Evolutionary conservation across 495 filamentous ascomycete genomes (phyloP).

Genomic region (Alectoria sarmentosa): DNA sequence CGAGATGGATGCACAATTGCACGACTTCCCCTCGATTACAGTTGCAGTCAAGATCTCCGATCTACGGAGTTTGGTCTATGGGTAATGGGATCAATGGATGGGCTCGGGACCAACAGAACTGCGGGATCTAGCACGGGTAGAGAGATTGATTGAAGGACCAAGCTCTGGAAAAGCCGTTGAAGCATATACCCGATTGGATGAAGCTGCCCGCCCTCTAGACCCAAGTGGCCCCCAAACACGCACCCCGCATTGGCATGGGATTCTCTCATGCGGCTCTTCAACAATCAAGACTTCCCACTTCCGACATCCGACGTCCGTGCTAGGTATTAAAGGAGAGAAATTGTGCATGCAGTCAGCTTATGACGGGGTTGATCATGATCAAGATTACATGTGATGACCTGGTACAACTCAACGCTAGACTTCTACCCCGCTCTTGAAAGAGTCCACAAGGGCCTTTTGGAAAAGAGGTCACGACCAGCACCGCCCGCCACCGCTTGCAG

Average conservation of each 20-base stretch:
- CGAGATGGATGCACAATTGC: no score
- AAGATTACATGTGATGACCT: neutral
- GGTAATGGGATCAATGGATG: no score
- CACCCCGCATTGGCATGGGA: neutral
- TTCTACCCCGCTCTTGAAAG: neutral
- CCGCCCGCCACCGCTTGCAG: neutral
- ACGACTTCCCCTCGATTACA: neutral
- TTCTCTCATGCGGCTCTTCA: neutral
- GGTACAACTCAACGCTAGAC: neutral
- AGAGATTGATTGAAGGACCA: neutral
- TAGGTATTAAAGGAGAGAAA: neutral
- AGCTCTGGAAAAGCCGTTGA: neutral
- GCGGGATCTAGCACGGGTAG: neutral
- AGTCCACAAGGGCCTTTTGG: neutral
- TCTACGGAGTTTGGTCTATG: neutral
- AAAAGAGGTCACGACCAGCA: neutral
- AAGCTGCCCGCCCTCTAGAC: neutral
- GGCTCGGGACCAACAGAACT: neutral
- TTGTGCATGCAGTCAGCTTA: constrained; percentile 1
- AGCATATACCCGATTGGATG: neutral
- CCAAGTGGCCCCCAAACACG: neutral
- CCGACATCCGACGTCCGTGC: neutral
- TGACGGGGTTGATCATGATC: neutral
- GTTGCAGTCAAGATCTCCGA: neutral
- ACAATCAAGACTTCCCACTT: neutral